These are phyloP conservation scores for Tylopilus sp. DNA, from an alignment of 768 basidiomycete species.

Conservation along the genomic window DNA sequence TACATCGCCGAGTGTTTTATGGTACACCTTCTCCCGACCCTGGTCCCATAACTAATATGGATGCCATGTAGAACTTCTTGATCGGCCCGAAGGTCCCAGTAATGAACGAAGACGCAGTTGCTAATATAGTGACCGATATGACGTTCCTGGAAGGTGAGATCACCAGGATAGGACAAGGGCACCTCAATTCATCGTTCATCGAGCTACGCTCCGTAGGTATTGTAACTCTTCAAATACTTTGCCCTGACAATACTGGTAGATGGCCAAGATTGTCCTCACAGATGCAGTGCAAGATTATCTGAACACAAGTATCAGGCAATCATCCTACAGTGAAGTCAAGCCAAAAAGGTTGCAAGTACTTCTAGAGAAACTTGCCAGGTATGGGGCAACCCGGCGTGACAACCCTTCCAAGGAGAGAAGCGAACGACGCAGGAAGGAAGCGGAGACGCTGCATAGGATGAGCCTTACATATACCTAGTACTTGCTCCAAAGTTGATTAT, in stretches of 20 bases:
- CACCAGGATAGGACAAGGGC: slow-evolving; percentile 65
- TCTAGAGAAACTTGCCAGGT: slow-evolving; percentile 75
- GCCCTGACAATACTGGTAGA: slow-evolving; percentile 39
- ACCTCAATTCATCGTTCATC: slow-evolving; percentile 68
- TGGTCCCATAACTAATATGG: slow-evolving; percentile 1
- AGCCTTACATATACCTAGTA: slow-evolving; percentile 17
- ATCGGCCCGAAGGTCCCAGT: slow-evolving; percentile 67
- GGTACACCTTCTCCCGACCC: slow-evolving; percentile 46
- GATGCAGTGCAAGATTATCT: slow-evolving; percentile 80
- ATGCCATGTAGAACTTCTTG: slow-evolving; percentile 60
- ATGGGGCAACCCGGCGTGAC: slow-evolving; percentile 62
- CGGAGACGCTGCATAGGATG: slow-evolving; percentile 70
- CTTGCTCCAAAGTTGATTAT: slow-evolving; percentile 2
- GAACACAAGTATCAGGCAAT: slow-evolving; percentile 63
- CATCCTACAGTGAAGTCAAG: slow-evolving; percentile 62
- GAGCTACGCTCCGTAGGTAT: slow-evolving; percentile 73
- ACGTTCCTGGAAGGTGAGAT: slow-evolving; percentile 89
- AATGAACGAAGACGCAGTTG: slow-evolving; percentile 88
- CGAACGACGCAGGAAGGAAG: slow-evolving; percentile 72
- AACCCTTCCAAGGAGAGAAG: slow-evolving; percentile 56
- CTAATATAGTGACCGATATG: slow-evolving; percentile 82
- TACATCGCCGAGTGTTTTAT: slow-evolving; percentile 87
- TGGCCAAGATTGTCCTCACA: slow-evolving; percentile 65
- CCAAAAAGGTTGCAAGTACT: slow-evolving; percentile 69
- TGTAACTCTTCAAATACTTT: not conserved